Conservation (phyloP, 352 stramenopile genomes). For the Pythium oligandrum region DNA sequence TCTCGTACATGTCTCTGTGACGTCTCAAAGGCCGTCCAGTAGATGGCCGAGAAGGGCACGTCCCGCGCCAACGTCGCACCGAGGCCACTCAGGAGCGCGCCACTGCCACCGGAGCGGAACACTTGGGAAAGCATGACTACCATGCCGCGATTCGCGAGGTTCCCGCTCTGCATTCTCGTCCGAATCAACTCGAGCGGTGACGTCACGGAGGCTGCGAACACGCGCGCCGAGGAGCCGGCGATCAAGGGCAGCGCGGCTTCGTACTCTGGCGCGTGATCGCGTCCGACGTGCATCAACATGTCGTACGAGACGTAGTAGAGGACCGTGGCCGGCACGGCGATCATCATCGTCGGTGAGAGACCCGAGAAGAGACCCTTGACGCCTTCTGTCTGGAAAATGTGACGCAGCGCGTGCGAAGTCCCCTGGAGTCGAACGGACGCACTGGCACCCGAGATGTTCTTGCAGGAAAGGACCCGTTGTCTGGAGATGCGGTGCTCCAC, state of each 20-base stretch:
- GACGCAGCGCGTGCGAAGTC: slow-evolving; percentile 58
- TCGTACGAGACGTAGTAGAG: slow-evolving; percentile 96
- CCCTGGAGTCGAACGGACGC: slow-evolving; percentile 33
- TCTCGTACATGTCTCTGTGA: slow-evolving; percentile 32
- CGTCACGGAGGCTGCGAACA: slow-evolving; percentile 73
- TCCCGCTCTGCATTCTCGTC: slow-evolving; percentile 74
- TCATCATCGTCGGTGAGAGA: slow-evolving; percentile 88
- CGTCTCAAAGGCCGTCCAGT: slow-evolving; percentile 91
- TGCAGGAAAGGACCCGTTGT: slow-evolving; percentile 22
- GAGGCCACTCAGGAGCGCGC: slow-evolving; percentile 83
- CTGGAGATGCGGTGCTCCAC: slow-evolving; percentile 35
- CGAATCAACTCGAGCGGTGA: slow-evolving; percentile 86
- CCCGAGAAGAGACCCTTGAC: slow-evolving; percentile 81
- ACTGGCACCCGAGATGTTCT: slow-evolving; percentile 37
- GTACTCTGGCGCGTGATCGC: slow-evolving; percentile 25
- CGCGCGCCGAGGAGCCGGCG: slow-evolving; percentile 56
- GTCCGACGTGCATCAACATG: slow-evolving; percentile 52
- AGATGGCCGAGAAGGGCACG: slow-evolving; percentile 94
- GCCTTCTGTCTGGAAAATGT: slow-evolving; percentile 83
- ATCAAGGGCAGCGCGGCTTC: slow-evolving; percentile 52
- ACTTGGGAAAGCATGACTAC: slow-evolving; percentile 43
- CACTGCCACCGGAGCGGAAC: slow-evolving; percentile 63
- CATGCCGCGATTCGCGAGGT: slow-evolving; percentile 16
- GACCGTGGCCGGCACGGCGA: slow-evolving; percentile 92
- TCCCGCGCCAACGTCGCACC: slow-evolving; percentile 90